Conservation (phyloP, 1,284 basidiomycete genomes). For the Singerocomus inundabilis region DNA sequence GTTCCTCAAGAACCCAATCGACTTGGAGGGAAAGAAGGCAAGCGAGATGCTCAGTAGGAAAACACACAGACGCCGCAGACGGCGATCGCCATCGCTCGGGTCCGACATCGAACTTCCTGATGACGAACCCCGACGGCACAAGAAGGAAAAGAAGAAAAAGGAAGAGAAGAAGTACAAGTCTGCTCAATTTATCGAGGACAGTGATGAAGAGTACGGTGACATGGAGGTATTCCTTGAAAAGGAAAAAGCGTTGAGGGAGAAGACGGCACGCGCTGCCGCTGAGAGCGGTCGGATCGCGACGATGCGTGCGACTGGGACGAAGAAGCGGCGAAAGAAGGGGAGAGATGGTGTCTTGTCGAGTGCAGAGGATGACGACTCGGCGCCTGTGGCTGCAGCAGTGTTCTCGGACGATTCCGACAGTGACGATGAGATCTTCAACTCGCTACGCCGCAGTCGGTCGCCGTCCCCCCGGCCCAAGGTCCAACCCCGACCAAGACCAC, state of each 20-base stretch:
- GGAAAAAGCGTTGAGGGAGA: constrained; percentile 58
- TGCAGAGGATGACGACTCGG: constrained; percentile 10
- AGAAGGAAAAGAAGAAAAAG: constrained; percentile 57
- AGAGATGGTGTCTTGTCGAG: constrained; percentile 11
- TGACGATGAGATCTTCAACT: constrained; percentile 26
- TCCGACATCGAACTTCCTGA: constrained; percentile 43
- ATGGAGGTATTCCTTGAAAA: constrained; percentile 78
- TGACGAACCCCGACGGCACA: constrained; percentile 45
- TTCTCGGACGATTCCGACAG: constrained; percentile 17
- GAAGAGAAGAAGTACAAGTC: constrained; percentile 81
- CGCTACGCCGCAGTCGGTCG: constrained; percentile 28
- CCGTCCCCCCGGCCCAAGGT: constrained; percentile 15
- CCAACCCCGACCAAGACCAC: constrained; percentile 31
- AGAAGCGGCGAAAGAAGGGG: constrained; percentile 54
- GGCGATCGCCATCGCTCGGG: constrained; percentile 45
- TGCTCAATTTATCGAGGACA: constrained; percentile 88
- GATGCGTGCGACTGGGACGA: constrained; percentile 67
- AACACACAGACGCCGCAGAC: constrained; percentile 48
- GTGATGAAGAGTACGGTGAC: constrained; percentile 76
- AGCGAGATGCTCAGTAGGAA: constrained; percentile 65
- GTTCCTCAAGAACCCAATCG: constrained; percentile 71
- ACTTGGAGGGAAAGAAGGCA: constrained; percentile 72
- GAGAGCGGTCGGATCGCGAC: constrained; percentile 45
- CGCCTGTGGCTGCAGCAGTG: not conserved
- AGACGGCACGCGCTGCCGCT: constrained; percentile 48